Percentiles rank a stretch among this genome's conserved stretches.
Evolutionary conservation across 2,329 filamentous ascomycete genomes (phyloP).

Genomic region (Sclerotinia subarctica): DNA sequence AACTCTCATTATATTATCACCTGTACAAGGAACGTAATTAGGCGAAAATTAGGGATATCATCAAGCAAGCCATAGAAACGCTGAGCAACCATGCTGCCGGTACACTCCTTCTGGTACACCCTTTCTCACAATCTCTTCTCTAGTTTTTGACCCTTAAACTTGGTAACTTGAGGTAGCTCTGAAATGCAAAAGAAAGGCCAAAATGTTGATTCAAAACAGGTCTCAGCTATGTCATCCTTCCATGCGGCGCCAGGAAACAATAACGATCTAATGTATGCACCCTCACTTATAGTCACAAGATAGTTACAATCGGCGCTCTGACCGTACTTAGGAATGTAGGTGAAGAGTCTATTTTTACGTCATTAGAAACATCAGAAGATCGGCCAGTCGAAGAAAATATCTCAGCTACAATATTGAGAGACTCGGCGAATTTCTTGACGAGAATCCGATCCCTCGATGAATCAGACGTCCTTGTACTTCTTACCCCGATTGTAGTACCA

Average conservation of each 20-base stretch:
- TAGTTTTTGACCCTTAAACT: not conserved
- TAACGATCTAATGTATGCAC: constrained; percentile 12
- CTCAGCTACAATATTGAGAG: constrained; percentile 29
- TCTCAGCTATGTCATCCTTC: constrained; percentile 15
- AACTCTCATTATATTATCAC: not conserved
- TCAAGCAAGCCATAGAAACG: constrained; percentile 14
- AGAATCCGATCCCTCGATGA: constrained; percentile 47
- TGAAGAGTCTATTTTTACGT: constrained; percentile 13
- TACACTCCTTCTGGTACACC: constrained; percentile 9
- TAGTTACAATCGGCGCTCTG: not conserved
- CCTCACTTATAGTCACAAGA: not conserved
- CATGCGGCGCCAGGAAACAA: constrained; percentile 1
- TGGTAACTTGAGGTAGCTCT: constrained; percentile 13
- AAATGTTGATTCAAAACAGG: constrained; percentile 20
- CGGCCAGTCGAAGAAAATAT: not conserved
- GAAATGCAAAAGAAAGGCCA: not conserved
- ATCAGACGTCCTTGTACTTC: constrained; percentile 56
- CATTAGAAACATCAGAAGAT: constrained; percentile 9
- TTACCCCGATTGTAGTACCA: constrained; percentile 56
- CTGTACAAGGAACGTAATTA: constrained; percentile 7
- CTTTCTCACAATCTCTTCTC: not conserved
- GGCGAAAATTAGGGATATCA: constrained; percentile 6
- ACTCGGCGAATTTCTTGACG: constrained; percentile 46
- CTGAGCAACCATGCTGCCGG: constrained; percentile 16
- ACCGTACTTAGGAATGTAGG: constrained; percentile 8